Percentiles rank a stretch among this genome's conserved stretches.
Evolutionary conservation across 2,329 filamentous ascomycete species (phyloP).

Genomic region (Zymoseptoria crescenta): DNA sequence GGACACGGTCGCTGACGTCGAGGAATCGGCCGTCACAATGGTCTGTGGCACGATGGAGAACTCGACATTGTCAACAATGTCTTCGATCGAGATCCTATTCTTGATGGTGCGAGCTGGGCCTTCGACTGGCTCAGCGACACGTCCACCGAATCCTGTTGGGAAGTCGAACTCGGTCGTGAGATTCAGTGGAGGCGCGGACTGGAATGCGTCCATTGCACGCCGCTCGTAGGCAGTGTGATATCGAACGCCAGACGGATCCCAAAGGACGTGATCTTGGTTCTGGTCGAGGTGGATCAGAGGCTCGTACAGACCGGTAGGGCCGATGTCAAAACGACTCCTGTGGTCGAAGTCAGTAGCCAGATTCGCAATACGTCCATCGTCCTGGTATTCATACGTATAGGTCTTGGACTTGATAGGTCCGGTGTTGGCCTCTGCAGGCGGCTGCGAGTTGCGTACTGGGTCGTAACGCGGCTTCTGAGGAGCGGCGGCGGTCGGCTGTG

Average conservation of each 20-base stretch:
- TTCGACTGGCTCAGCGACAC: not conserved
- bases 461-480: constrained; percentile 20
- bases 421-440: constrained; percentile 2
- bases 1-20: not conserved
- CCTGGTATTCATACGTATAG: constrained; percentile 12
- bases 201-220: not conserved
- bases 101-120: constrained; percentile 2
- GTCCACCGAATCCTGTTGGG: not conserved
- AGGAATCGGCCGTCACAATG: not conserved
- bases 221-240: not conserved
- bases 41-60: not conserved
- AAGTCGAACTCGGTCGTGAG: not conserved
- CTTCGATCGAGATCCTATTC: constrained; percentile 4
- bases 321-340: constrained; percentile 20
- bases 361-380: constrained; percentile 3
- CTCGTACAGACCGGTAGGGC: not conserved
- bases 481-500: not conserved
- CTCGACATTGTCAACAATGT: constrained; percentile 1
- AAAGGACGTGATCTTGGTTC: not conserved
- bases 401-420: constrained; percentile 1
- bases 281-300: not conserved
- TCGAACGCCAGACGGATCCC: not conserved
- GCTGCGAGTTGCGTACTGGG: constrained; percentile 20
- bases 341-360: constrained; percentile 15
- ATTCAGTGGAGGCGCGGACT: not conserved